Evolutionary conservation across 176 grass and related monocot genomes (phyloP).

Genomic region (barley (Hordeum vulgare)): DNA sequence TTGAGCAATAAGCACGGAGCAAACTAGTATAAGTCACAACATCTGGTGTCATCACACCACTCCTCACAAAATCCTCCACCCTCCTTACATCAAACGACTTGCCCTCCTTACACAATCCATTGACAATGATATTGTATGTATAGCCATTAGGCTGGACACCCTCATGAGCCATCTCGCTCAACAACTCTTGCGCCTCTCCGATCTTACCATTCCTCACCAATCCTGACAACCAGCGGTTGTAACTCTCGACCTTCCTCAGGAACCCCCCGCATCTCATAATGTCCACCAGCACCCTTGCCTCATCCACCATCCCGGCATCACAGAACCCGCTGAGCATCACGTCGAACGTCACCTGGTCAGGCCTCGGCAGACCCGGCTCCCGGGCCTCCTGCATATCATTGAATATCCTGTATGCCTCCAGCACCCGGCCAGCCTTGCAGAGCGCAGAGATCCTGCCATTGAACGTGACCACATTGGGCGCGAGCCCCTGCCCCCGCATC

Average conservation of each 20-base stretch:
- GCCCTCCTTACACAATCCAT: constrained; percentile 82
- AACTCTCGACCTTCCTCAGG: constrained; percentile 62
- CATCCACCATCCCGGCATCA: constrained; percentile 64
- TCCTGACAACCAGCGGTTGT: constrained; percentile 81
- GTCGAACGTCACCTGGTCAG: constrained; percentile 80
- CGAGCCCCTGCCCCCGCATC: constrained; percentile 56
- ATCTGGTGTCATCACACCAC: constrained; percentile 63
- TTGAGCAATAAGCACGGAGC: constrained; percentile 71
- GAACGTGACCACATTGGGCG: constrained; percentile 85
- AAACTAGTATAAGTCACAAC: constrained; percentile 85
- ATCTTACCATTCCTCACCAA: constrained; percentile 64
- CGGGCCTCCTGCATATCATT: constrained; percentile 81
- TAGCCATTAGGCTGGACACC: constrained; percentile 70
- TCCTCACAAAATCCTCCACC: constrained; percentile 66
- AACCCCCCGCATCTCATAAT: constrained; percentile 74
- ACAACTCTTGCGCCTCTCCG: constrained; percentile 53
- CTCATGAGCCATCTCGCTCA: constrained; percentile 63
- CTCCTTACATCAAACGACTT: constrained; percentile 67
- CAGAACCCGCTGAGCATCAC: constrained; percentile 83
- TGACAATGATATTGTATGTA: constrained; percentile 82
- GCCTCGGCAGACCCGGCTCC: constrained; percentile 63
- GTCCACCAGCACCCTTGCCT: constrained; percentile 63
- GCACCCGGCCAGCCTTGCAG: constrained; percentile 63
- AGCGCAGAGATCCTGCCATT: constrained; percentile 84
- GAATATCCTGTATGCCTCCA: constrained; percentile 84